Evolutionary conservation across 2,329 filamentous ascomycete genomes (phyloP).

Genomic region (Colletotrichum tropicale): DNA sequence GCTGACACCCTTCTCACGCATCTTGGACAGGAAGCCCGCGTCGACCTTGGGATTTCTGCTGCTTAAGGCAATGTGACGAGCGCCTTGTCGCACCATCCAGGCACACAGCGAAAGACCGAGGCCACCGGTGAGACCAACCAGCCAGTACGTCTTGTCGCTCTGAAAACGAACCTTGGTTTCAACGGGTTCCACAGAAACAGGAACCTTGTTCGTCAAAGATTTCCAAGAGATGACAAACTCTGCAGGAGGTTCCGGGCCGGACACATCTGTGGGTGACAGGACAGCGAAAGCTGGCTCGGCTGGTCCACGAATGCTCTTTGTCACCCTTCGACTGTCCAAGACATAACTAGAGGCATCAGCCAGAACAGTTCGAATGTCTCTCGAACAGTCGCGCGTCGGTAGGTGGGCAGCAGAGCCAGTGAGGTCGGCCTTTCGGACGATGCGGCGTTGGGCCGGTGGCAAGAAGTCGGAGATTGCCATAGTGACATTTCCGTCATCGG

Average conservation of each 20-base stretch:
- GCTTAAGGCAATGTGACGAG: conserved; percentile 34
- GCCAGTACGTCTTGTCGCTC: conserved; percentile 29
- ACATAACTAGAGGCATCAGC: neutral
- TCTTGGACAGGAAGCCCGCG: conserved; percentile 20
- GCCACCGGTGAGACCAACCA: conserved; percentile 32
- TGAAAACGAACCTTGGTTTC: neutral
- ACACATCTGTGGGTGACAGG: neutral
- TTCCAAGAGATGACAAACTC: neutral
- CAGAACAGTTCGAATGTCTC: neutral
- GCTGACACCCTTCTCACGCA: conserved; percentile 32
- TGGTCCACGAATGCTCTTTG: neutral
- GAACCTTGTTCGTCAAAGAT: neutral
- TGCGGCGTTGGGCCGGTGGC: neutral
- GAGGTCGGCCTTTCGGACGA: neutral
- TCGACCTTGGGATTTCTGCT: conserved; percentile 34
- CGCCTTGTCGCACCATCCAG: conserved; percentile 39
- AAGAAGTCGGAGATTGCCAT: neutral
- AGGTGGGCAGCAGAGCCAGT: neutral
- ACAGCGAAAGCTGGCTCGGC: neutral
- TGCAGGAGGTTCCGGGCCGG: neutral
- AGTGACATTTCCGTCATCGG: neutral
- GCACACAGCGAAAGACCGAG: conserved; percentile 36
- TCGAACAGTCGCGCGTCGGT: neutral
- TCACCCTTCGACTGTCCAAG: neutral
- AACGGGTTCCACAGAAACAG: neutral